A percentile compares a stretch with the other conserved stretches of the same genome.
Conservation (phyloP, 2,329 filamentous ascomycete species). For the Cladobotryum mycophilum region DNA sequence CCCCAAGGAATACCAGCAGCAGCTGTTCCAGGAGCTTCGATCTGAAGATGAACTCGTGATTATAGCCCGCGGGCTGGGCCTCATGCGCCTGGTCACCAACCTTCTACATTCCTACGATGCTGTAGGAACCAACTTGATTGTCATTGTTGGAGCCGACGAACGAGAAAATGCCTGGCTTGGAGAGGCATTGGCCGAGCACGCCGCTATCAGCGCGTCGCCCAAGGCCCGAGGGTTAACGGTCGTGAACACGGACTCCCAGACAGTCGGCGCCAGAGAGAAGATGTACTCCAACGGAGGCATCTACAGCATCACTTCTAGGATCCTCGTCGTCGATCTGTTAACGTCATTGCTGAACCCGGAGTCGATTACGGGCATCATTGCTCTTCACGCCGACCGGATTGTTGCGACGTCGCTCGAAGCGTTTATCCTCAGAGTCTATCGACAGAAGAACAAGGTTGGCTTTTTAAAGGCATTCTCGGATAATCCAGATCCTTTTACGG, state of each 20-base stretch:
- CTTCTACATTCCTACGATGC: conserved; percentile 95
- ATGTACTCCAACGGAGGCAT: conserved; percentile 87
- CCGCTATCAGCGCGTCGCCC: conserved; percentile 76
- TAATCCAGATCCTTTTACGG: conserved; percentile 82
- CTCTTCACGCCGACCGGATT: conserved; percentile 83
- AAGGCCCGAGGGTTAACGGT: conserved; percentile 80
- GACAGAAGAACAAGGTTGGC: conserved; percentile 88
- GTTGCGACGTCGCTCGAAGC: conserved; percentile 85
- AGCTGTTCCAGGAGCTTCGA: conserved; percentile 84
- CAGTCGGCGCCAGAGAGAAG: conserved; percentile 78
- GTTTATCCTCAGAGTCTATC: conserved; percentile 88
- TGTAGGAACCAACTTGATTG: conserved; percentile 84
- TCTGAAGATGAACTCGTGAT: conserved; percentile 90
- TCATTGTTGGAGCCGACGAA: conserved; percentile 84
- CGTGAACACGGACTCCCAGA: conserved; percentile 92
- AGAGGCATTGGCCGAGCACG: conserved; percentile 91
- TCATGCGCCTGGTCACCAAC: conserved; percentile 90
- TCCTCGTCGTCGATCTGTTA: conserved; percentile 87
- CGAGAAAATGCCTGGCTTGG: conserved; percentile 96
- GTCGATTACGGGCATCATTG: conserved; percentile 77
- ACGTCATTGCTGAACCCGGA: conserved; percentile 76
- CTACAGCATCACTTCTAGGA: conserved; percentile 92
- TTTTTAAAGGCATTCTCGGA: conserved; percentile 97
- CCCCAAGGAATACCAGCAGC: conserved; percentile 81
- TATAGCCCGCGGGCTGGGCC: conserved; percentile 82